Percentiles rank a stretch among this genome's conserved stretches.
Evolutionary conservation across 2,329 filamentous ascomycete genomes (phyloP).

Genomic region (Talaromyces sp.): DNA sequence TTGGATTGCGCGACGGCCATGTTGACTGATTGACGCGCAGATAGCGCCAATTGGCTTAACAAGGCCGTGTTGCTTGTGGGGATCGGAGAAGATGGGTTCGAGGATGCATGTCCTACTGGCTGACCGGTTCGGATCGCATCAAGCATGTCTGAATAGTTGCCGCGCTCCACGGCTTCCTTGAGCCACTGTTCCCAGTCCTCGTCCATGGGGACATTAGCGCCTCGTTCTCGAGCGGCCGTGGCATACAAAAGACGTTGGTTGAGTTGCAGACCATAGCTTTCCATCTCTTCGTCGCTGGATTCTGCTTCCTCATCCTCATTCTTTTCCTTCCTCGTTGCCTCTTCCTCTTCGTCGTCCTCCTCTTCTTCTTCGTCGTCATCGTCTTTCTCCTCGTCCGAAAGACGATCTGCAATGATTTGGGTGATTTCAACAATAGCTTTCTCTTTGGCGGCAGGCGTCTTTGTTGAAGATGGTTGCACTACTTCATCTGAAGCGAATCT

Average conservation of each 20-base stretch:
- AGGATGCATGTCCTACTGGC: slow-evolving; percentile 26
- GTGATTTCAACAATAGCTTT: slow-evolving; percentile 14
- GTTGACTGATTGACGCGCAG: slow-evolving; percentile 3
- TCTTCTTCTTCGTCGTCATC: slow-evolving; percentile 38
- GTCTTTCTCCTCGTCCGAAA: slow-evolving; percentile 21
- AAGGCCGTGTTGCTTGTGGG: slow-evolving; percentile 15
- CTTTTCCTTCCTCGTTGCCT: slow-evolving; percentile 39
- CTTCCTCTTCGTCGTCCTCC: slow-evolving; percentile 25
- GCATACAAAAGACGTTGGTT: slow-evolving; percentile 50
- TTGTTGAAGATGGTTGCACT: slow-evolving; percentile 16
- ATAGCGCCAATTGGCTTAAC: slow-evolving; percentile 6
- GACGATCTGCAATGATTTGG: slow-evolving; percentile 10
- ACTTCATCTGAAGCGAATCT: slow-evolving; percentile 27
- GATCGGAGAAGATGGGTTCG: slow-evolving; percentile 17
- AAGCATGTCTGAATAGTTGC: slow-evolving; percentile 37
- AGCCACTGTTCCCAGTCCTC: slow-evolving; percentile 54
- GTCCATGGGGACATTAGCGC: slow-evolving; percentile 40
- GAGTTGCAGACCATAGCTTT: slow-evolving; percentile 47
- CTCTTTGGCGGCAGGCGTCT: slow-evolving; percentile 7
- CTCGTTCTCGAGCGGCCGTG: slow-evolving; percentile 48
- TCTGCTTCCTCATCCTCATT: slow-evolving; percentile 32
- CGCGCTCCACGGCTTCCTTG: slow-evolving; percentile 52
- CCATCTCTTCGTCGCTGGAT: slow-evolving; percentile 42
- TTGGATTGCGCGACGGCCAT: not conserved
- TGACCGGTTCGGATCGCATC: slow-evolving; percentile 34